Evolutionary conservation across 768 basidiomycete species (phyloP).

Genomic region (Favolaschia claudopus): DNA sequence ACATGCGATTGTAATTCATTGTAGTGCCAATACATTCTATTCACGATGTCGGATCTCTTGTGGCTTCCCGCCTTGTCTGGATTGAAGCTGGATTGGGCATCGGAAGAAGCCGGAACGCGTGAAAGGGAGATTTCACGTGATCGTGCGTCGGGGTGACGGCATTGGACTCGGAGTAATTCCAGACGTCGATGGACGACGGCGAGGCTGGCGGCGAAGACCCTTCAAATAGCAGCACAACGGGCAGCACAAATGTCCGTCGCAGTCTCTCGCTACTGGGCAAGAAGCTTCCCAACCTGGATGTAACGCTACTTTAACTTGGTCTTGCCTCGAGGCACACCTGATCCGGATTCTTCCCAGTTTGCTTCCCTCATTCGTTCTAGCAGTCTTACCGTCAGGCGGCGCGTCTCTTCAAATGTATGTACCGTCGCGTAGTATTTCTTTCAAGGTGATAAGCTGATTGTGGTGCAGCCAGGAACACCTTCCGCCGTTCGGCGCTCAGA

Average conservation of each 20-base stretch:
- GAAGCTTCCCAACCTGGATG: constrained; percentile 9
- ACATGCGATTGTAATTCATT: constrained; percentile 17
- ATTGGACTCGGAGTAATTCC: constrained; percentile 6
- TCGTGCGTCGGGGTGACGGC: no score
- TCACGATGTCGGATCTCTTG: no score
- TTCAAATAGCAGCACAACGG: background rate
- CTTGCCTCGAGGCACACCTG: constrained; percentile 22
- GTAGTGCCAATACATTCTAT: no score
- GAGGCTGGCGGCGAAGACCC: constrained; percentile 6
- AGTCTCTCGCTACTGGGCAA: constrained; percentile 18
- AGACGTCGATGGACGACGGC: constrained; percentile 18
- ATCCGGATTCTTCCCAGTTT: constrained; percentile 22
- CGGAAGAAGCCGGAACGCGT: no score
- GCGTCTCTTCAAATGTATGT: constrained; percentile 5
- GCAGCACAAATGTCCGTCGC: constrained; percentile 7
- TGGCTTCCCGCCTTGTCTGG: no score
- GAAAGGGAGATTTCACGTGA: no score
- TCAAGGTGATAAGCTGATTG: background rate
- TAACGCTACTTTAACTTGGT: background rate
- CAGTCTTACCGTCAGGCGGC: constrained; percentile 15
- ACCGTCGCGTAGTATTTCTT: background rate
- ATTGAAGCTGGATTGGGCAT: no score
- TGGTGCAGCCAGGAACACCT: constrained; percentile 4
- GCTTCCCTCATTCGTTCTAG: constrained; percentile 21
- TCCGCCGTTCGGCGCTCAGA: background rate